Evolutionary conservation across 192 early-diverging fungal genomes (phyloP).

Genomic region (Cladochytrium replicatum): DNA sequence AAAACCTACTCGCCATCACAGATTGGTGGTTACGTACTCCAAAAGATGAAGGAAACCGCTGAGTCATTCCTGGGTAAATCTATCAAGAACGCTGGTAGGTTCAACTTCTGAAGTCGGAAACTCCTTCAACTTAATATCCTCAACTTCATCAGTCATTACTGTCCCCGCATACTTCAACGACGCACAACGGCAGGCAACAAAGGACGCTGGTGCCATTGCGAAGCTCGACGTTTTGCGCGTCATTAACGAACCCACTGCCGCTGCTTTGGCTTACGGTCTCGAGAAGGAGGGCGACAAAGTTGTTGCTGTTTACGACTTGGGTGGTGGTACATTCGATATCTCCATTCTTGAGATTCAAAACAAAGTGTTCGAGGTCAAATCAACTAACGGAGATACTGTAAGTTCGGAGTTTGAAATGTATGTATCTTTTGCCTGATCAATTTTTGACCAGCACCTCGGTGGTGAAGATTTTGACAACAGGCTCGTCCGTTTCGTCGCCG

Average conservation of each 20-base stretch:
- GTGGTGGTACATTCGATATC: slow-evolving; percentile 82
- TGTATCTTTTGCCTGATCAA: slow-evolving; percentile 39
- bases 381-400: slow-evolving; percentile 68
- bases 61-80: slow-evolving; percentile 62
- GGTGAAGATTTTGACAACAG: slow-evolving; percentile 71
- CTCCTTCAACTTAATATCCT: neutral
- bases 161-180: slow-evolving; percentile 78
- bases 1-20: slow-evolving; percentile 94
- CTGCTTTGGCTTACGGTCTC: slow-evolving; percentile 77
- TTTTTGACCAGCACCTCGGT: slow-evolving; percentile 51
- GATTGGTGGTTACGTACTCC: slow-evolving; percentile 93
- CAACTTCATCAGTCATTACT: slow-evolving; percentile 13
- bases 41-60: slow-evolving; percentile 99
- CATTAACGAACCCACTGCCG: slow-evolving; percentile 88
- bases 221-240: slow-evolving; percentile 80
- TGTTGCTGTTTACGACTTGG: slow-evolving; percentile 73
- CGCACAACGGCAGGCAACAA: slow-evolving; percentile 82
- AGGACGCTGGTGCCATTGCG: slow-evolving; percentile 81
- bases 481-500: slow-evolving; percentile 56
- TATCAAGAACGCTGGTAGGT: slow-evolving; percentile 67
- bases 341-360: slow-evolving; percentile 66
- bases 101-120: neutral
- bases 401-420: slow-evolving; percentile 12
- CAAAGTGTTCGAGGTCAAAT: slow-evolving; percentile 72
- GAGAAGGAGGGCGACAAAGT: slow-evolving; percentile 64